Base-by-base conservation (phyloP, 106 monocot species). In the Dendrobium chrysotoxum region DNA sequence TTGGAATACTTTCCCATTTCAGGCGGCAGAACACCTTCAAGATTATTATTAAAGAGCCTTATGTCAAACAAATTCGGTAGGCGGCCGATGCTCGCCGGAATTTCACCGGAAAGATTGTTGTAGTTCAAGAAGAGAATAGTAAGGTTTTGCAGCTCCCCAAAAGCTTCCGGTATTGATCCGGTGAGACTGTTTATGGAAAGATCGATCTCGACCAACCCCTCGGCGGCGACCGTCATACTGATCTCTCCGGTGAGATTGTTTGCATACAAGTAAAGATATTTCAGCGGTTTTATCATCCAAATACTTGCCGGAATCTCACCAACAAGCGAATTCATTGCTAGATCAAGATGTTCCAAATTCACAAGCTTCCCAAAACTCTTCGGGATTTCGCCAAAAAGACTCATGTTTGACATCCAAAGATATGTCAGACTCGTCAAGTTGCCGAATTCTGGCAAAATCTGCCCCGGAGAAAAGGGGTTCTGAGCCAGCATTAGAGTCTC, bases 171-270 rank as follows among this genome's bases (percentile, higher is more conserved):
- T 28, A 92, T 92, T 4, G 83, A 9, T 18, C 92, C 92, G 18
- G 55, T 87, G 75, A 92, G 57, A 39, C 86, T 45, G 75, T 92
- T 92, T 25, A 28, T 23, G 0, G 85, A 87, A n/a, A 89, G 50
- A 40, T 92, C 92, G 25, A 92, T 66, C 75, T 73, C 31, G 4
- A 61, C 57, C 75, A 89, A 78, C 17, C 75, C 40, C 4, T 57
- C 23, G n/a, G 85, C 79, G 23, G 74, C 76, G 74, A 89, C 66
- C 3, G 81, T 30, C 5, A 64, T 72, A 0, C 80, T 82, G 66
- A 96, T 84, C 30, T 79, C 80, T 1, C 91, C 93, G 12, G 78
- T 28, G 23, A 96, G 44, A 0, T 67, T 55, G 66, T 96, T 96
- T 1, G 55, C 5, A 46, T 21, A 93, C 53, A 96, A 42, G 55